Base-by-base conservation (phyloP, 257 asterid species). In the Oldenlandia corymbosa region DNA sequence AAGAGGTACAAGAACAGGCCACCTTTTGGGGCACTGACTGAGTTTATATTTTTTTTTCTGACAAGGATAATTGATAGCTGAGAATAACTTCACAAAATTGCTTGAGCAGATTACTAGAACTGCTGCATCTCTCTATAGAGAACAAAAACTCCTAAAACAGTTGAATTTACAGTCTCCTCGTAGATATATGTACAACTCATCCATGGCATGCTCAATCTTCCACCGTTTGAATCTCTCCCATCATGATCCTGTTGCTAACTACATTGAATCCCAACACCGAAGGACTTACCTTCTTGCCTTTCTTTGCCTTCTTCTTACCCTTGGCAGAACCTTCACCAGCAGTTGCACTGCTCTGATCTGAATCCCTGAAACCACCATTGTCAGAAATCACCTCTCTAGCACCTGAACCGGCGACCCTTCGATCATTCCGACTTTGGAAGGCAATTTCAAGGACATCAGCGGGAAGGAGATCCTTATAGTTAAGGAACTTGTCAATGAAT, bases 181-280 rank as follows among this genome's bases (percentile, higher is more conserved):
- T 41, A 75, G 73, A 78, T 60, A 81, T 84, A 88, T 82, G 70
- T 84, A 88, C 95, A 77, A 3, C 36, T 64, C 39, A 34, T 51
- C 20, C 71, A 71, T 31, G 6, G n/a, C 4, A 50, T 28, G 57
- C 67, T 79, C 74, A 90, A 58, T 90, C 97, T 34, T 93, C 97
- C 17, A 81, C 58, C 0, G 86, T 70, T 86, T 93, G 97, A 77
- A 90, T 93, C 87, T 93, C 99, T 28, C 99, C 99, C 97, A 78
- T 93, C 99, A 93, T 90, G 68, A 92, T 92, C 71, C 98, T 78
- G 80, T 85, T 92, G 81, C 98, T 88, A 60, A 92, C 95, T 55
- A 90, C 97, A 32, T 84, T 93, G 66, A 93, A 90, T 71, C 99
- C 99, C 81, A 93, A 64, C 51, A 88, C 90, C 7, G 95, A 78